Base-by-base conservation (phyloP, 208 protist genomes). In the Crithidia mellificae region DNA sequence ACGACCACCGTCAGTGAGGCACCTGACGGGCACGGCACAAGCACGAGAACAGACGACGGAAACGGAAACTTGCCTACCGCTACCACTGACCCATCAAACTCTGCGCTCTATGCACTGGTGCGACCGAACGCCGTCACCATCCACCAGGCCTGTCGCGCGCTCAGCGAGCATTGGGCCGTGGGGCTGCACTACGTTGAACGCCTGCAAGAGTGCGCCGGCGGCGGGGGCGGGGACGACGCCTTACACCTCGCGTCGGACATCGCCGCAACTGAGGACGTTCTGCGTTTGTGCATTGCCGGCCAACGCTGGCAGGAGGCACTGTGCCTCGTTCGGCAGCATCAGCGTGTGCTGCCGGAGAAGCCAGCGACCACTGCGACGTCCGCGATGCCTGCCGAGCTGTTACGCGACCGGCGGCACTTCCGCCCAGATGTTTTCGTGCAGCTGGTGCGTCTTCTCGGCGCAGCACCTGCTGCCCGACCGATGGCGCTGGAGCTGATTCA, bases 251-350 rank as follows among this genome's bases (percentile, higher is more conserved):
- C 81, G 55, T 55, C 34, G 5, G 68, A 74, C 43, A 62, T 64
- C 44, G 52, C 53, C 20, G 63, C 75, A 2, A 85, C 74, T 2
- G 70, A 76, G 54, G 64, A 77, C 53, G 67, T 78, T 55, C 61
- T 85, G 62, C 52, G 68, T 39, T 17, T 46, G 24, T 92, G 86
- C 58, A 61, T 91, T 25, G 55, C 52, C 11, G 78, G 78, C 1
- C 63, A 77, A 50, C 73, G 75, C 17, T 93, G 88, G 88, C 46
- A 52, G 32, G 78, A 84, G 34, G 88, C 88, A n/a, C 52, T 84
- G 44, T 30, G 22, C 12, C 46, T 82, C 0, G 43, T 93, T 19
- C 32, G 61, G 46, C 11, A 53, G 17, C 68, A 71, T 29, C 27
- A 62, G 36, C 20, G 34, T 11, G 49, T 29, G 7, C 1, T 47